phyloP scores from a whole-genome alignment of 768 basidiomycete species.

The Leccinellum rugosiceps region DNA sequence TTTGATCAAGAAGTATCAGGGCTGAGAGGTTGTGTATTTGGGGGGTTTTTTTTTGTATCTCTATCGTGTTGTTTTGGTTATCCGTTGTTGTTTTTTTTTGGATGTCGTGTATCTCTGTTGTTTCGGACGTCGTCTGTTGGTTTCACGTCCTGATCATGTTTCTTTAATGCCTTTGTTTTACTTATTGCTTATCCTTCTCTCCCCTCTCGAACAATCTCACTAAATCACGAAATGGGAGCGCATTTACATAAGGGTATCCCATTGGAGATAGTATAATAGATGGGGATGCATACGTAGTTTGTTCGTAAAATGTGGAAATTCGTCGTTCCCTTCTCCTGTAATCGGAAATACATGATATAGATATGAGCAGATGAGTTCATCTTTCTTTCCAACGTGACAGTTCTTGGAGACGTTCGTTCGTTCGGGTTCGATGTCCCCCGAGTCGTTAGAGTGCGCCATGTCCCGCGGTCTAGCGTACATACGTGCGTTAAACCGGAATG shows the following conservation, averaged over 20 bases:
- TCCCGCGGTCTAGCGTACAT: slow-evolving; percentile 25
- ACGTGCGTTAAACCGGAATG: background rate
- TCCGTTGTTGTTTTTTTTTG: background rate
- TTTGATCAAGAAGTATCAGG: slow-evolving; percentile 81
- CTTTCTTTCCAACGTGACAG: background rate
- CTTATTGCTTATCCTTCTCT: background rate
- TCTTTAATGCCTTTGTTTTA: background rate
- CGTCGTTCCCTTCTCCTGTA: background rate
- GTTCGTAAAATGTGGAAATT: background rate
- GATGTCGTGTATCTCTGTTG: background rate
- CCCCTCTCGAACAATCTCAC: background rate
- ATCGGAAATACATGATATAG: background rate
- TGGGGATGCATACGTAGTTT: background rate
- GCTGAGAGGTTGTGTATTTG: slow-evolving; percentile 11
- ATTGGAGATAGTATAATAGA: background rate
- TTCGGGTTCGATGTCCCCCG: background rate
- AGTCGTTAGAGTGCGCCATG: slow-evolving; percentile 16
- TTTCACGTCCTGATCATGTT: background rate
- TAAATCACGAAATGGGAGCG: background rate
- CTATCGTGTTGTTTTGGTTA: background rate
- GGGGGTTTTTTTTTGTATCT: background rate
- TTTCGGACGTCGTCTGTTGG: background rate
- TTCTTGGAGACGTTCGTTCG: background rate
- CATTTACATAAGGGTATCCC: too few species aligned
- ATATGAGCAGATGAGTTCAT: background rate